Evolutionary conservation across 768 basidiomycete species (phyloP).

Genomic region (Boletus tomentosulus): DNA sequence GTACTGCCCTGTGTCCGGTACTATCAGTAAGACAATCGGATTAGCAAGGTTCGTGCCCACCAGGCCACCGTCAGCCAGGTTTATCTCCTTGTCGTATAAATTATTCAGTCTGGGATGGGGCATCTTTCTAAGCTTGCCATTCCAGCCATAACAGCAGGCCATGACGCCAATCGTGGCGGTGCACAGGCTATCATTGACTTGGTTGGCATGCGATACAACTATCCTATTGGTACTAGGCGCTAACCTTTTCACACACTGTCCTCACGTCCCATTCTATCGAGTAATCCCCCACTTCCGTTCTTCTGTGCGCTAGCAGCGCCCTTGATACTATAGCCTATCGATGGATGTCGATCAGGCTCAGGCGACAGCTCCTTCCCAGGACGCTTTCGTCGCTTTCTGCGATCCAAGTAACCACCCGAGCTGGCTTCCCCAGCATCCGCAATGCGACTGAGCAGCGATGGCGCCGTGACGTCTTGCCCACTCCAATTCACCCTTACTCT

Average conservation of each 20-base stretch:
- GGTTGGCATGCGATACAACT: constrained; percentile 14
- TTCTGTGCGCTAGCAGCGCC: constrained; percentile 43
- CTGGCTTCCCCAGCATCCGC: constrained; percentile 20
- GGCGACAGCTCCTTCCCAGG: constrained; percentile 19
- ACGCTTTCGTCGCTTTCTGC: constrained; percentile 19
- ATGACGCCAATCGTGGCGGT: constrained; percentile 6
- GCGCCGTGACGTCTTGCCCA: constrained; percentile 29
- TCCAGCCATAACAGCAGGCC: not conserved
- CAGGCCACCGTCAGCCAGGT: constrained; percentile 46
- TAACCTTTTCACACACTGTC: constrained; percentile 26
- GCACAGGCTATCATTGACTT: not conserved
- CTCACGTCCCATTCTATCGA: constrained; percentile 33
- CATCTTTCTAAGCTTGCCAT: not conserved
- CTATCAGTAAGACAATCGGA: not conserved
- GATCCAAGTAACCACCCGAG: constrained; percentile 17
- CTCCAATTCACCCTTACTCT: constrained; percentile 23
- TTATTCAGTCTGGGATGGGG: not conserved
- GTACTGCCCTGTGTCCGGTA: constrained; percentile 51
- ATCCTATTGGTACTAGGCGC: constrained; percentile 16
- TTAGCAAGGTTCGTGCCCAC: constrained; percentile 22
- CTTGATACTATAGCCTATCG: constrained; percentile 49
- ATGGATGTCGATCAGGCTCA: constrained; percentile 33
- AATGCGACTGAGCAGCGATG: constrained; percentile 45
- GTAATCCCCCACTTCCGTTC: constrained; percentile 21
- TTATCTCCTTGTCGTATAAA: constrained; percentile 13